phyloP scores from a whole-genome alignment of 1,139 yeast species.

The Protomyces inouyei region DNA sequence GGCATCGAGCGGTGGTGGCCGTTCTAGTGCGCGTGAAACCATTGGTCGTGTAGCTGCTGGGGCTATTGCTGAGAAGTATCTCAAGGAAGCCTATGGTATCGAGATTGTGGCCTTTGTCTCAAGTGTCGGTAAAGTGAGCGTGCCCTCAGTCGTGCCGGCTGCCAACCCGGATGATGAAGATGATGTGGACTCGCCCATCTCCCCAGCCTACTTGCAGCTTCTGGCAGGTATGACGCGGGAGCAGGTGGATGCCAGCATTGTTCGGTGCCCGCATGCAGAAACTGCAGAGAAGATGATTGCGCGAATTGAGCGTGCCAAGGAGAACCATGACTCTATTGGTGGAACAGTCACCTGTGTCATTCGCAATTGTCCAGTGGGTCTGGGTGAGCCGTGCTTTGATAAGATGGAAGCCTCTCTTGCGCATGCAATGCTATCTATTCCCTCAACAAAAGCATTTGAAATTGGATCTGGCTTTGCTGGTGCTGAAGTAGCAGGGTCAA shows the following conservation, averaged over 20 bases:
- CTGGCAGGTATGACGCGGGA: constrained; percentile 79
- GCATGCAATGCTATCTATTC: constrained; percentile 95
- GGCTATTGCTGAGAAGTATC: constrained; percentile 91
- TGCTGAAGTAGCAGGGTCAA: constrained; percentile 81
- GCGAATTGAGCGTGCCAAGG: constrained; percentile 81
- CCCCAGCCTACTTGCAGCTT: constrained; percentile 58
- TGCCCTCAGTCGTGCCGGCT: constrained; percentile 26
- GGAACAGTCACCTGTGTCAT: constrained; percentile 97
- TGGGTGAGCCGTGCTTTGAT: constrained; percentile 97
- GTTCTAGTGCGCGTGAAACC: constrained; percentile 95
- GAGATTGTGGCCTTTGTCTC: constrained; percentile 96
- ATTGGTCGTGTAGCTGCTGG: constrained; percentile 99
- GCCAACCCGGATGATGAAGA: constrained; percentile 33
- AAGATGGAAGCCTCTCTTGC: constrained; percentile 91
- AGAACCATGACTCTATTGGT: constrained; percentile 86
- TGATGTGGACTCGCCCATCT: constrained; percentile 65
- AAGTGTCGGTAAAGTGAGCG: constrained; percentile 65
- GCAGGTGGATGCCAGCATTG: constrained; percentile 82
- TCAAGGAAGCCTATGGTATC: constrained; percentile 68
- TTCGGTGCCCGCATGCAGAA: constrained; percentile 81
- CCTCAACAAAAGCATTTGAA: constrained; percentile 97
- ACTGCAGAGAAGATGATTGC: constrained; percentile 76
- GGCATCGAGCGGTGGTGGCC: constrained; percentile 95
- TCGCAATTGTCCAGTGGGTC: constrained; percentile 85
- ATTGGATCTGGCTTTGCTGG: constrained; percentile 95